Percentiles rank a stretch among this genome's conserved stretches.
Conservation (phyloP, 192 early-diverging fungal species). For the Backusella sp. region DNA sequence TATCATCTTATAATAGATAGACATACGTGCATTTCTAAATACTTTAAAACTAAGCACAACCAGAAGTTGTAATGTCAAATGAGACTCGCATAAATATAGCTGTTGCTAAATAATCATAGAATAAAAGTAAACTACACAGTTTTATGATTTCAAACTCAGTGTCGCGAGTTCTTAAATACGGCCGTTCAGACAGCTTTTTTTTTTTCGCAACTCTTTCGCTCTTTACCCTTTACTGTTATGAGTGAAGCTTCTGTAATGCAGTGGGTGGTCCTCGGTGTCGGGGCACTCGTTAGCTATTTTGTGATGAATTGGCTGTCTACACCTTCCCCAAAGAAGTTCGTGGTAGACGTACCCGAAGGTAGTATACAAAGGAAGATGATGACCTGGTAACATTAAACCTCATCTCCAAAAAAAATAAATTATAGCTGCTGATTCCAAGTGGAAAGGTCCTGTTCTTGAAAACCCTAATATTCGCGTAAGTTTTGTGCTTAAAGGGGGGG, state of each 20-base stretch:
- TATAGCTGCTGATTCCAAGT: conserved; percentile 45
- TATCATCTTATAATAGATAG: not conserved
- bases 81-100: not conserved
- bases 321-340: conserved; percentile 8
- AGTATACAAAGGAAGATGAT: not conserved
- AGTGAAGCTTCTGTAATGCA: not conserved
- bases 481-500: not conserved
- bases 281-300: not conserved
- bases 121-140: not conserved
- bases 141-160: not conserved
- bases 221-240: not conserved
- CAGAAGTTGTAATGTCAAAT: not conserved
- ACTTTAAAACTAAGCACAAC: not conserved
- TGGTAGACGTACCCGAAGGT: conserved; percentile 9
- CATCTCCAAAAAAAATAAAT: not conserved
- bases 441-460: conserved; percentile 49
- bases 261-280: not conserved
- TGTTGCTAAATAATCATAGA: not conserved
- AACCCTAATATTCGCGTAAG: conserved; percentile 49
- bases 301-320: not conserved
- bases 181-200: not conserved
- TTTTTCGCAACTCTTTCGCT: not conserved
- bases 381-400: not conserved
- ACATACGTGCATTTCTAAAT: not conserved
- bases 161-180: not conserved